Evolutionary conservation across 768 basidiomycete species (phyloP), one percentile per base, ranked within the genome.

Genomic region (Mrakia frigida): DNA sequence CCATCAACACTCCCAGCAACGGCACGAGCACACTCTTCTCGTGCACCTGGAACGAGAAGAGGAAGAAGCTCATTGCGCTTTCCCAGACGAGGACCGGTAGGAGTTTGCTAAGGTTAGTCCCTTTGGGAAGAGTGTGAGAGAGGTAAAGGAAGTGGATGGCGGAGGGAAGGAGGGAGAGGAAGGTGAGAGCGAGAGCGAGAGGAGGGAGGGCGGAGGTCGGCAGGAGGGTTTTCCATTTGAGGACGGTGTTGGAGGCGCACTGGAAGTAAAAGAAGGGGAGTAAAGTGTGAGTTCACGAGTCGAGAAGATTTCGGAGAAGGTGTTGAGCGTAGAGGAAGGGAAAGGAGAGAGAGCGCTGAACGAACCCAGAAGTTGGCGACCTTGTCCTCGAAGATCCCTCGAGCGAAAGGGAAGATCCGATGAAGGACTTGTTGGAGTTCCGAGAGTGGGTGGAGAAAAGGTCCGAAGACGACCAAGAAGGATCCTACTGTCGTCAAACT

Each of bases 21-120:
- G 94, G 93, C 0, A 98, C 81, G 25, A 97, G 82, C 56, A 98
- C 92, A 4, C 91, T 90, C 86, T 97, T 98, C 83, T 98, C 95
- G 83, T 97, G 95, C 53, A 95, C 94, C 81, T 97, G 94, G 83
- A 96, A 96, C 9, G 94, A 94, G 85, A 96, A 95, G 43, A 98
- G 86, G 85, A 96, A 98, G 87, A 98, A 97, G 13, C 94, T 91
- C 86, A 98, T 87, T 0, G 59, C 59, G 10, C 39, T 23, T 25
- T 52, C 46, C 63, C 52, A 61, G 37, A 73, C 61, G 92, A 91
- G 1, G 89, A 90, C 10, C 88, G 89, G 77, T 94, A 87, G 37
- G 1, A 68, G 97, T 86, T 3, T 91, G 89, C 79, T 92, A 23
- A 31, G 25, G n/a, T 65, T 43, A 1, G 77, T 0, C 88, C 85